Base-by-base conservation (phyloP, 139 green algal genomes). In the Parachlorella kessleri region DNA sequence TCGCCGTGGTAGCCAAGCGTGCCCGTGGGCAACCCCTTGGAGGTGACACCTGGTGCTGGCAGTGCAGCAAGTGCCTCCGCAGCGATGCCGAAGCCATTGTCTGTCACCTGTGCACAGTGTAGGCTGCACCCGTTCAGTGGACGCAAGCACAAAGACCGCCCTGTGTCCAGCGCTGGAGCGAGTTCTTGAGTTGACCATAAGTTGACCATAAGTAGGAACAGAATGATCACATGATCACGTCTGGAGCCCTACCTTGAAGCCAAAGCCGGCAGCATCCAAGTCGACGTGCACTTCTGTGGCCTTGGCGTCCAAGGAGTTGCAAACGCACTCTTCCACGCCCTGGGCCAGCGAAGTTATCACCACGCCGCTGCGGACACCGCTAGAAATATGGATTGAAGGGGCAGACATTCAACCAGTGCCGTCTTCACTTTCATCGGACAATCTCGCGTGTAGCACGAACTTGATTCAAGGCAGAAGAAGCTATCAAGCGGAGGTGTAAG, bases 1-100 rank as follows among this genome's bases (percentile, higher is more conserved):
- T 92, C 85, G 38, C 89, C 89, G 3, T 84, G 81, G 55, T 87
- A 92, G n/a, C 88, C 88, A 24, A 92, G 66, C 3, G 76, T 88
- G 40, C 14, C 37, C 3, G 28, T 28, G 1, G 59, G 23, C 80
- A 48, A 38, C 9, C 80, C 36, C 65, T 88, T 93, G 14, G 70
- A 89, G 6, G 81, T 86, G 21, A 37, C 66, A 64, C 83, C 70
- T 3, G 78, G 66, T 6, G n/a, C 18, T 2, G 74, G 78, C 36
- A 91, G 37, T 2, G 54, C 18, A 6, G 38, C 28, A 33, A 93
- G 37, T 33, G 53, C 64, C 21, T 48, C 75, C 1, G 30, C 26
- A 5, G 40, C 35, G 24, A 93, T 67, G 26, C 89, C 88, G 0
- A 23, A 2, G 4, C 89, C 89, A 63, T 93, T 81, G 59, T 93